Evolutionary conservation across 1,284 basidiomycete genomes (phyloP).

Genomic region (Puccinia triticina): DNA sequence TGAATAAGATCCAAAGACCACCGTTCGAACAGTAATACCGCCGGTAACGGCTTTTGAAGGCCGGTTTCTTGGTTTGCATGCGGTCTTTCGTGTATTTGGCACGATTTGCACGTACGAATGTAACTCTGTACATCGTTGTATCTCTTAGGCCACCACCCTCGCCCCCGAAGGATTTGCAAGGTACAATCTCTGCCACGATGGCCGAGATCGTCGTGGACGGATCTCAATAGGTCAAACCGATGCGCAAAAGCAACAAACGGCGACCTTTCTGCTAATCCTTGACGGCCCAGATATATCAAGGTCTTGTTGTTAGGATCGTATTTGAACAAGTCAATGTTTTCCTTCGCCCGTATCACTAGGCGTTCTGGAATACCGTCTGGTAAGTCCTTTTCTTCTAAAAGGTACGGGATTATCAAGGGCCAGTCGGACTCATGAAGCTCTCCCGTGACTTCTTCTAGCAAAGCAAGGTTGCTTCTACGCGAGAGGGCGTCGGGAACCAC

Average conservation of each 20-base stretch:
- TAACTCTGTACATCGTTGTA: neutral
- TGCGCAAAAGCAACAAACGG: no score
- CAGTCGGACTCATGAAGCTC: no score
- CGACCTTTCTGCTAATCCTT: neutral
- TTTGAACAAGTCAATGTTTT: no score
- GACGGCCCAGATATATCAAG: neutral
- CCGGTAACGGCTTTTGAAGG: neutral
- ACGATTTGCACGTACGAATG: neutral
- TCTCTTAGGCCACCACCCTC: neutral
- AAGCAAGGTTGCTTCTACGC: no score
- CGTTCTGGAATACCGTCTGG: no score
- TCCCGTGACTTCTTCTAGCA: no score
- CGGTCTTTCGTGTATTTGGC: neutral
- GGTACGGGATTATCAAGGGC: no score
- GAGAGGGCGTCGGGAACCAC: no score
- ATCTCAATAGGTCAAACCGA: no score
- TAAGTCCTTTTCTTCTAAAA: no score
- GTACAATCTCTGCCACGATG: neutral
- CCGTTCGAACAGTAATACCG: conserved; percentile 1
- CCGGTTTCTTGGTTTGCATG: conserved; percentile 10
- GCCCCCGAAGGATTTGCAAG: neutral
- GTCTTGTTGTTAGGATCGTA: neutral
- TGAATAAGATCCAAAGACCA: conserved; percentile 4
- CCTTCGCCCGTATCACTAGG: no score
- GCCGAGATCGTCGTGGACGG: neutral